Percentiles rank a stretch among this genome's conserved stretches.
Conservation (phyloP, 495 filamentous ascomycete species). For the Podospora pseudoanserina region DNA sequence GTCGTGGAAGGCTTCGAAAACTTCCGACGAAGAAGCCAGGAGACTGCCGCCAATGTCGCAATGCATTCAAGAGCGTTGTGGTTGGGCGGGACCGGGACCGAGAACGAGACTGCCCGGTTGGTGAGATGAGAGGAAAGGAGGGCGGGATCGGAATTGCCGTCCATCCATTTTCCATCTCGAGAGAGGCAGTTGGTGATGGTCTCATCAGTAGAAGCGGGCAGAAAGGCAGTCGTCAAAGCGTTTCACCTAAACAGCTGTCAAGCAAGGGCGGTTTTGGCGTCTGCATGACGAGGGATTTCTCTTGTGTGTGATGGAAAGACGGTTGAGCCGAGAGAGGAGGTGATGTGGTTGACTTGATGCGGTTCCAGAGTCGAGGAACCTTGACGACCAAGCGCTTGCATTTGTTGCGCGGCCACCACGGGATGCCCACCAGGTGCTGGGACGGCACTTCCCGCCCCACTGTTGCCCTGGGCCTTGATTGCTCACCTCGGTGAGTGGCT, state of each 20-base stretch:
- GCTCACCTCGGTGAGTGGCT: neutral
- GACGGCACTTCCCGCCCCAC: neutral
- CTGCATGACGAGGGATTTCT: neutral
- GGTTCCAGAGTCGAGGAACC: neutral
- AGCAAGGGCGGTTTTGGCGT: neutral
- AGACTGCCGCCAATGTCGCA: slow-evolving; percentile 3
- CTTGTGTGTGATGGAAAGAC: neutral
- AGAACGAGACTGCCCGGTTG: neutral
- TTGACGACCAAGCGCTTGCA: neutral
- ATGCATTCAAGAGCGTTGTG: neutral
- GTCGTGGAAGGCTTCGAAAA: slow-evolving; percentile 5
- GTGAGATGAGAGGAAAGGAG: slow-evolving; percentile 4
- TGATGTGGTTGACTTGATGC: neutral
- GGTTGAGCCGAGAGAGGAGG: neutral
- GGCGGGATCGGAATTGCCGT: slow-evolving; percentile 18
- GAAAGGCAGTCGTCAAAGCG: neutral
- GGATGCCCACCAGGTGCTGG: neutral
- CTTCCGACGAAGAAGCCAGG: slow-evolving; percentile 8
- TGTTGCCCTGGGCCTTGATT: no score
- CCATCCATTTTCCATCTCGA: neutral
- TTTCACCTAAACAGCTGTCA: slow-evolving; percentile 9
- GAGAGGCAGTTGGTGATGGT: neutral
- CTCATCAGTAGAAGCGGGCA: neutral
- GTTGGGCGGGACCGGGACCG: neutral
- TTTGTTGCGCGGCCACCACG: neutral